Evolutionary conservation across 108 stramenopile species (phyloP).

Genomic region (Fragilaria crotonensis): DNA sequence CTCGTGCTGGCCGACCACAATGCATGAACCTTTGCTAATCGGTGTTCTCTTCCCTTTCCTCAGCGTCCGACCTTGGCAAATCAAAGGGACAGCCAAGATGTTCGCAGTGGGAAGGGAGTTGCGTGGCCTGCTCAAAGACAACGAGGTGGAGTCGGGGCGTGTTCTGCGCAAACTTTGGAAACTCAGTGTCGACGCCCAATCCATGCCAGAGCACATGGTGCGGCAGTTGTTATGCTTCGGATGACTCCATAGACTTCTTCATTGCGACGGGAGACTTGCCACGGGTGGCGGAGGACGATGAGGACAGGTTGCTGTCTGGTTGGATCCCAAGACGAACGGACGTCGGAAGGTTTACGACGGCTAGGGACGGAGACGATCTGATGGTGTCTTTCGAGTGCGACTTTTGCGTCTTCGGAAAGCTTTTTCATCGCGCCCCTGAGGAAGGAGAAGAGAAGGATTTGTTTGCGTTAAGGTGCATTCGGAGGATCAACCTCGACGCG

Average conservation of each 20-base stretch:
- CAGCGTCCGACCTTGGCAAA: constrained; percentile 18
- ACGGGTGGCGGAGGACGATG: too few species aligned
- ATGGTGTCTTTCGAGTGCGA: neutral
- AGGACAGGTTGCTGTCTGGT: too few species aligned
- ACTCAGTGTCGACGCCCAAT: constrained; percentile 5
- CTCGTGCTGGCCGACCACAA: constrained; percentile 17
- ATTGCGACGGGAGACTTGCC: too few species aligned
- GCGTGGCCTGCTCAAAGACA: constrained; percentile 5
- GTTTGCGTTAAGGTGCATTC: constrained; percentile 5
- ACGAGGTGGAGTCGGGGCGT: constrained; percentile 11
- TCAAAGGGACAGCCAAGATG: constrained; percentile 10
- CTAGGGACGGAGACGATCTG: neutral
- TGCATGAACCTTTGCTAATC: constrained; percentile 26
- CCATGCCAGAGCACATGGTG: too few species aligned
- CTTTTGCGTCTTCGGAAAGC: neutral
- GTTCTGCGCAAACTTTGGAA: constrained; percentile 31
- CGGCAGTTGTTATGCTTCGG: too few species aligned
- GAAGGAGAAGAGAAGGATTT: neutral
- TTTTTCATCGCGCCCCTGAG: neutral
- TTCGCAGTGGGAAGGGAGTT: constrained; percentile 19
- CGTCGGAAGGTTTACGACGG: neutral
- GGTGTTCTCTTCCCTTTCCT: constrained; percentile 19
- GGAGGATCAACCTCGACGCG: constrained; percentile 38
- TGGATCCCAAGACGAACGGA: too few species aligned
- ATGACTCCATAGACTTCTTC: too few species aligned